A percentile compares a stretch with the other conserved stretches of the same genome.
Evolutionary conservation across 257 asterid species (phyloP).

Genomic region (Striga asiatica): DNA sequence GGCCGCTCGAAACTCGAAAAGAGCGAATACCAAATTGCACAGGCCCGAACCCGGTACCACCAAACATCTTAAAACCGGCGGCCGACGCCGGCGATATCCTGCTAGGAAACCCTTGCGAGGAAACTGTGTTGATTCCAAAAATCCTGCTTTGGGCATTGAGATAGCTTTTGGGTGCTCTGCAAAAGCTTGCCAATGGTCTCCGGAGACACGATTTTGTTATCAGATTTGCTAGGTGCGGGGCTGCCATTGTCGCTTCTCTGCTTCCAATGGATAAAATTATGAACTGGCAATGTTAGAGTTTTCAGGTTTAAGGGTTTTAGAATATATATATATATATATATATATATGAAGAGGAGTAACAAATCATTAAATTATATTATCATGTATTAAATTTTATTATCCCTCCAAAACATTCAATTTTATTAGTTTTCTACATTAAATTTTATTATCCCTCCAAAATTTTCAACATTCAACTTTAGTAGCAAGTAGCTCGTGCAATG

Average conservation of each 20-base stretch:
- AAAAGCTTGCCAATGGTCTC: conserved; percentile 9
- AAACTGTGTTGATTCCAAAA: conserved; percentile 18
- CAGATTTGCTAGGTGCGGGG: conserved; percentile 21
- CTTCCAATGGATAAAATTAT: background rate
- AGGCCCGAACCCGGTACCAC: conserved; percentile 16
- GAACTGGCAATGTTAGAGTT: background rate
- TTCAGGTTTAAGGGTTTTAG: conserved; percentile 13
- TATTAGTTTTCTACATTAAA: too few species aligned
- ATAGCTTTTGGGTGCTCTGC: conserved; percentile 13
- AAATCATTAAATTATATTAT: too few species aligned
- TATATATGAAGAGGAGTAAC: too few species aligned
- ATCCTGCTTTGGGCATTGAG: conserved; percentile 18
- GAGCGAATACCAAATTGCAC: conserved; percentile 17
- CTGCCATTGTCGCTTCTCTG: conserved; percentile 15
- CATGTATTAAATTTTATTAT: too few species aligned
- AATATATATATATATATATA: too few species aligned
- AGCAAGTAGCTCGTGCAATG: too few species aligned
- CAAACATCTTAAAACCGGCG: conserved; percentile 20
- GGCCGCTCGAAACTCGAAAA: conserved; percentile 40
- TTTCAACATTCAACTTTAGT: too few species aligned
- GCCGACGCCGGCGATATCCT: conserved; percentile 24
- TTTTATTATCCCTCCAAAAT: too few species aligned
- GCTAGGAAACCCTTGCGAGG: conserved; percentile 11
- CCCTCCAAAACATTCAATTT: too few species aligned
- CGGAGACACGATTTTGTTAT: conserved; percentile 19